Evolutionary conservation across 208 protist species (phyloP).

Genomic region (Trypanosoma rangeli): DNA sequence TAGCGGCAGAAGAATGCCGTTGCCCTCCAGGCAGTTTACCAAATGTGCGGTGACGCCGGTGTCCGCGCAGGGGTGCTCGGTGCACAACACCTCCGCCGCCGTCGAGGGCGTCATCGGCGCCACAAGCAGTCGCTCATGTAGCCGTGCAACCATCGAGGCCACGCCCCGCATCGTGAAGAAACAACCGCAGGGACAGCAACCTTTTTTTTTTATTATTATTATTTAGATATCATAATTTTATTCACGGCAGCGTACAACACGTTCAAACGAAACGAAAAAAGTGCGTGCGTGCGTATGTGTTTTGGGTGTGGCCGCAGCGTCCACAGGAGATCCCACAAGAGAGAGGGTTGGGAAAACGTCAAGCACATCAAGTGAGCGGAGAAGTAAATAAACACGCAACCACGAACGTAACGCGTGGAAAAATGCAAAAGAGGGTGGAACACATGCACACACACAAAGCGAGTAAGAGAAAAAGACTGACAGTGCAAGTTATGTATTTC

Average conservation of each 20-base stretch:
- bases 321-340: no score
- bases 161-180: slow-evolving; percentile 6
- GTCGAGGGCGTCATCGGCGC: slow-evolving; percentile 31
- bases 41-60: slow-evolving; percentile 14
- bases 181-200: slow-evolving; percentile 13
- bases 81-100: slow-evolving; percentile 28
- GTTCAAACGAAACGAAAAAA: slow-evolving; percentile 12
- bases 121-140: slow-evolving; percentile 30
- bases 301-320: no score
- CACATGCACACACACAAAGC: no score
- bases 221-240: neutral
- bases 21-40: slow-evolving; percentile 28
- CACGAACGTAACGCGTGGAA: no score
- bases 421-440: no score
- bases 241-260: neutral
- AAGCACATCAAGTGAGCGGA: no score
- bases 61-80: slow-evolving; percentile 25
- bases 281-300: neutral
- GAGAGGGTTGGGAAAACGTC: no score
- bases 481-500: no score
- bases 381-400: no score
- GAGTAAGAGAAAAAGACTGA: no score
- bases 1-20: slow-evolving; percentile 22
- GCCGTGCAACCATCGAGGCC: slow-evolving; percentile 17
- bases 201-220: neutral